Evolutionary conservation across 805 yeast genomes (phyloP).

Genomic region (Candida krabiensis): DNA sequence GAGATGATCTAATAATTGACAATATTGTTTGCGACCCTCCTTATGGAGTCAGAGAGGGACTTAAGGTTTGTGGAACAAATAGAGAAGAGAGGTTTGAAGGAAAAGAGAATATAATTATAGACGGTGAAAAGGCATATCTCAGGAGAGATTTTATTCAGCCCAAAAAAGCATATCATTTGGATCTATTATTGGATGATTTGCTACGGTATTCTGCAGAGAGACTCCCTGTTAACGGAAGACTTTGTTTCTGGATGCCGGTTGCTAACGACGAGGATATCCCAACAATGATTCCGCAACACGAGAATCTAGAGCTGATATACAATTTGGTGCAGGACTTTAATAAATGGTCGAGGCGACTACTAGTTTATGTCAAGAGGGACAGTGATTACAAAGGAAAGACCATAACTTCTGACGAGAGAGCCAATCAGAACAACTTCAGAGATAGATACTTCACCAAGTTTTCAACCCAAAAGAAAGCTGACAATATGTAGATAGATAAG

Average conservation of each 20-base stretch:
- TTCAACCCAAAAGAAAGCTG: slow-evolving; percentile 10
- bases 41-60: slow-evolving; percentile 94
- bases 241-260: slow-evolving; percentile 97
- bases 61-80: slow-evolving; percentile 87
- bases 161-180: slow-evolving; percentile 84
- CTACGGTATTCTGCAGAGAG: slow-evolving; percentile 70
- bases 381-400: slow-evolving; percentile 48
- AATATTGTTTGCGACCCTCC: slow-evolving; percentile 96
- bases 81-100: slow-evolving; percentile 61
- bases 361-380: slow-evolving; percentile 74
- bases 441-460: slow-evolving; percentile 76
- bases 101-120: slow-evolving; percentile 69
- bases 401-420: slow-evolving; percentile 42
- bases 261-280: slow-evolving; percentile 73
- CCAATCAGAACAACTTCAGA: slow-evolving; percentile 60
- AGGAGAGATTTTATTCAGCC: slow-evolving; percentile 88
- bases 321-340: slow-evolving; percentile 85
- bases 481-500: slow-evolving; percentile 22
- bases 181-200: slow-evolving; percentile 74
- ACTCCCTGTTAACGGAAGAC: slow-evolving; percentile 71
- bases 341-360: slow-evolving; percentile 87
- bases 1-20: slow-evolving; percentile 64
- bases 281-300: slow-evolving; percentile 76
- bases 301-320: slow-evolving; percentile 64
- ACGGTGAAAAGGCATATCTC: slow-evolving; percentile 75